Evolutionary conservation across 2,329 filamentous ascomycete species (phyloP).

Genomic region (Penicillium sp.): DNA sequence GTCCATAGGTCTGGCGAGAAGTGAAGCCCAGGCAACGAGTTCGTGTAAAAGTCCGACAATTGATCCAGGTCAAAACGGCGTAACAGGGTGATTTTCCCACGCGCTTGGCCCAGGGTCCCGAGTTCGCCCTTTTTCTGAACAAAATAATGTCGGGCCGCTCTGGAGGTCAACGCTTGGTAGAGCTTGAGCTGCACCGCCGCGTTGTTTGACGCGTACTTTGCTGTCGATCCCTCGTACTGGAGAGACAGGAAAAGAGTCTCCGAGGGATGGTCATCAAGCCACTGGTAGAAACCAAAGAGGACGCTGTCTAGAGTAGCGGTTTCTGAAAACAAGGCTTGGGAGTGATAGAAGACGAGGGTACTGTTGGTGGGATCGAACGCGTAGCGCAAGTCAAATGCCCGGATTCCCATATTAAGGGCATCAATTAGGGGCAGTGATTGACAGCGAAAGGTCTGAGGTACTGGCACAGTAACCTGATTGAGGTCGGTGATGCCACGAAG

Average conservation of each 20-base stretch:
- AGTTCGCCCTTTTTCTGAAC: conserved; percentile 37
- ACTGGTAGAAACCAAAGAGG: conserved; percentile 49
- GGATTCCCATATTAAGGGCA: conserved; percentile 48
- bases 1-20: conserved; percentile 47
- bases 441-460: conserved; percentile 42
- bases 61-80: conserved; percentile 48
- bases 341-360: conserved; percentile 52
- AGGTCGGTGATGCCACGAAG: conserved; percentile 43
- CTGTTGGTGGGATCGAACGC: conserved; percentile 48
- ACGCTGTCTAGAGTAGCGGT: conserved; percentile 46
- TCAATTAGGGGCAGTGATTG: conserved; percentile 41
- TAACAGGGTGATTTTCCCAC: conserved; percentile 44
- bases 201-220: conserved; percentile 28
- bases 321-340: conserved; percentile 46
- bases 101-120: conserved; percentile 36
- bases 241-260: conserved; percentile 50
- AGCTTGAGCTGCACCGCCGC: conserved; percentile 40
- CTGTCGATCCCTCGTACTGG: conserved; percentile 44
- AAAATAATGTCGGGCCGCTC: conserved; percentile 42
- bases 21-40: conserved; percentile 47
- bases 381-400: conserved; percentile 53
- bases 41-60: conserved; percentile 36
- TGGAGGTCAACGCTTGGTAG: conserved; percentile 40
- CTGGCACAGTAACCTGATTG: conserved; percentile 30
- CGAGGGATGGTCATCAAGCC: conserved; percentile 48